phyloP scores from a whole-genome alignment of 495 filamentous ascomycete genomes.

The Pseudoneurospora amorphoporcata region DNA sequence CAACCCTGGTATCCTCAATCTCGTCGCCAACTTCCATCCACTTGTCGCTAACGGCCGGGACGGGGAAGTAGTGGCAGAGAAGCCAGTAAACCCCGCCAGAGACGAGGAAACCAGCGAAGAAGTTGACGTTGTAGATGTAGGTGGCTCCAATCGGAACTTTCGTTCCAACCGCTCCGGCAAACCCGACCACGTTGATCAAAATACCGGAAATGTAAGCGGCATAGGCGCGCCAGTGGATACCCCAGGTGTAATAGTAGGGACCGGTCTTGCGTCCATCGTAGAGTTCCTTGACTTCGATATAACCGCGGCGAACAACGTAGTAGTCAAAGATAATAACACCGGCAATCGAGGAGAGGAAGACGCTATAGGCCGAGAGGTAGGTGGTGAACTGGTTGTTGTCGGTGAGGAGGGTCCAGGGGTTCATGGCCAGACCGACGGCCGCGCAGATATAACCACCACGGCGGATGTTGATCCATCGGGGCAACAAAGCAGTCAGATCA shows the following conservation, averaged over 20 bases:
- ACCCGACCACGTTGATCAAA: constrained; percentile 86
- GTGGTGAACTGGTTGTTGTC: constrained; percentile 84
- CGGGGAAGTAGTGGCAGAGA: constrained; percentile 57
- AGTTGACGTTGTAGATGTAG: constrained; percentile 87
- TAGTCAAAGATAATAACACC: constrained; percentile 87
- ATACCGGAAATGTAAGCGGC: constrained; percentile 77
- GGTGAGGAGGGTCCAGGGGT: constrained; percentile 75
- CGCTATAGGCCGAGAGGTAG: constrained; percentile 89
- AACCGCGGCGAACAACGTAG: constrained; percentile 78
- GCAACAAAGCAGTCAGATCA: constrained; percentile 83
- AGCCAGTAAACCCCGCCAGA: constrained; percentile 55
- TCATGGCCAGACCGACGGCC: constrained; percentile 73
- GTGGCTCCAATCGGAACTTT: constrained; percentile 63
- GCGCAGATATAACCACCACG: constrained; percentile 89
- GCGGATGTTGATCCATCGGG: constrained; percentile 78
- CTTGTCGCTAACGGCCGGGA: constrained; percentile 59
- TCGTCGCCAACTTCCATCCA: constrained; percentile 81
- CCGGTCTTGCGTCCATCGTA: constrained; percentile 59
- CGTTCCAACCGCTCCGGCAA: constrained; percentile 68
- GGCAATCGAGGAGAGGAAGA: constrained; percentile 87
- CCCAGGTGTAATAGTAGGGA: constrained; percentile 64
- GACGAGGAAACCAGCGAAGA: constrained; percentile 74
- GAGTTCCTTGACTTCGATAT: constrained; percentile 66
- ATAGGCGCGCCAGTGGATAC: constrained; percentile 78
- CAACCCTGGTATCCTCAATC: constrained; percentile 39